Base-by-base conservation (phyloP, 2,329 filamentous ascomycete species). In the Colletotrichum tropicicola region DNA sequence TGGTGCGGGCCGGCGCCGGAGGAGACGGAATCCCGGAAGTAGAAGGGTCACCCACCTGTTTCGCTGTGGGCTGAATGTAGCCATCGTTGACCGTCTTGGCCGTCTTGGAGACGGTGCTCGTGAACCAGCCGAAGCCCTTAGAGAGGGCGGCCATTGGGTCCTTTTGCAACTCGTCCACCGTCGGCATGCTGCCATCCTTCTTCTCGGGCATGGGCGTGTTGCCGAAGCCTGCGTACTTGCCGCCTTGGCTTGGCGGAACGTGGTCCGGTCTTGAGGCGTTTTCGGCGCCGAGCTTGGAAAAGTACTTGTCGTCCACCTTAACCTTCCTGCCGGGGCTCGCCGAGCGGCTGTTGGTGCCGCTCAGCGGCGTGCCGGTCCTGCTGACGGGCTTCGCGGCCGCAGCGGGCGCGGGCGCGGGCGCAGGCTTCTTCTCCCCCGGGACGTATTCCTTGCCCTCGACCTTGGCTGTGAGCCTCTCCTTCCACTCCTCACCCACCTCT, bases 121-220 rank as follows among this genome's bases (percentile, higher is more conserved):
- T 88, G 73, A 98, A 93, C 94, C 96, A 98, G 8, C 95, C 95
- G 73, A 98, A 97, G 0, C 95, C 92, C 79, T 97, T 98, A 27
- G 90, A 93, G 71, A 99, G 79, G 15, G 95, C 94, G 1, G 88
- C 94, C 68, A 98, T 84, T 0, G 96, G 94, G 75, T 99, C 96
- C 74, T 90, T 92, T 78, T 97, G 93, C 74, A 98, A 88, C 58
- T 98, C 95, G 58, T 96, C 91, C n/a, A 96, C 81, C 12, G 89
- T 89, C 0, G 92, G 92, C 25, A 92, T 79, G 10, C 77, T 78
- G 12, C 80, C 79, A 53, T 76, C 77, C 43, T 76, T 77, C 32
- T 77, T 77, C 57, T 83, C 78, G 17, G 87, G 83, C 57, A 83
- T 84, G 25, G 91, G 87, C 52, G 90, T 89, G 74, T 91, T 97